phyloP scores from a whole-genome alignment of 2,329 filamentous ascomycete species.

The Claviceps citrina region DNA sequence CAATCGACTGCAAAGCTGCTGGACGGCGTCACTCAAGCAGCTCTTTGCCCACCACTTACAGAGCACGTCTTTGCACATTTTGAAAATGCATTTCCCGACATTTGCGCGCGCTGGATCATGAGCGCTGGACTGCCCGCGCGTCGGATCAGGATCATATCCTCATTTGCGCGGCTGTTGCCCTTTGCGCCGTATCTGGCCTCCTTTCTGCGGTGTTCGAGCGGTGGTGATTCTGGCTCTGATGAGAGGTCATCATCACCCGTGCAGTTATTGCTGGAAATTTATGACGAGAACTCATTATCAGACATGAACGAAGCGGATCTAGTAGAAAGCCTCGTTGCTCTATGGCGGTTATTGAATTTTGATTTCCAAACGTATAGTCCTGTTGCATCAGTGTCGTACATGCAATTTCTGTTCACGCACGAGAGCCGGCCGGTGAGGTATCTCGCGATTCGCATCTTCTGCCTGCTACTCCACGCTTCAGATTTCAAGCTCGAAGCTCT shows the following conservation, averaged over 20 bases:
- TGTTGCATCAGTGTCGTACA: slow-evolving; percentile 47
- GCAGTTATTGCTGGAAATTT: slow-evolving; percentile 16
- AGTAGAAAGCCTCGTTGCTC: slow-evolving; percentile 24
- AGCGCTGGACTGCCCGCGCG: slow-evolving; percentile 23
- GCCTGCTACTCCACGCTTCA: slow-evolving; percentile 61
- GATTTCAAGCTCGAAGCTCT: slow-evolving; percentile 65
- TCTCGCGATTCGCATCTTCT: slow-evolving; percentile 68
- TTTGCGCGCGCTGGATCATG: slow-evolving; percentile 65
- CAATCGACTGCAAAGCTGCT: slow-evolving; percentile 52
- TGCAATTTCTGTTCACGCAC: slow-evolving; percentile 55
- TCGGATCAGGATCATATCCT: slow-evolving; percentile 40
- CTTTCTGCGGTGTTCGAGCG: slow-evolving; percentile 44
- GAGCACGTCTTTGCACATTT: slow-evolving; percentile 61
- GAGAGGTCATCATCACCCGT: slow-evolving; percentile 12
- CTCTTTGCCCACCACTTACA: slow-evolving; percentile 55
- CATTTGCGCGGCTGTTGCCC: slow-evolving; percentile 66
- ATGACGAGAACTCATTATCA: slow-evolving; percentile 15
- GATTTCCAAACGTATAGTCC: slow-evolving; percentile 53
- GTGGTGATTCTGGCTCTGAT: background rate
- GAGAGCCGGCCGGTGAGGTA: slow-evolving; percentile 51
- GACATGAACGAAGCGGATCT: slow-evolving; percentile 12
- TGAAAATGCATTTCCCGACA: slow-evolving; percentile 61
- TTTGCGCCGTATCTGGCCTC: slow-evolving; percentile 67
- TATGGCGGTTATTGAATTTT: slow-evolving; percentile 67
- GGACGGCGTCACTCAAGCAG: slow-evolving; percentile 51